Evolutionary conservation across 2,329 filamentous ascomycete species (phyloP).

Genomic region (Biscogniauxia mediterranea): DNA sequence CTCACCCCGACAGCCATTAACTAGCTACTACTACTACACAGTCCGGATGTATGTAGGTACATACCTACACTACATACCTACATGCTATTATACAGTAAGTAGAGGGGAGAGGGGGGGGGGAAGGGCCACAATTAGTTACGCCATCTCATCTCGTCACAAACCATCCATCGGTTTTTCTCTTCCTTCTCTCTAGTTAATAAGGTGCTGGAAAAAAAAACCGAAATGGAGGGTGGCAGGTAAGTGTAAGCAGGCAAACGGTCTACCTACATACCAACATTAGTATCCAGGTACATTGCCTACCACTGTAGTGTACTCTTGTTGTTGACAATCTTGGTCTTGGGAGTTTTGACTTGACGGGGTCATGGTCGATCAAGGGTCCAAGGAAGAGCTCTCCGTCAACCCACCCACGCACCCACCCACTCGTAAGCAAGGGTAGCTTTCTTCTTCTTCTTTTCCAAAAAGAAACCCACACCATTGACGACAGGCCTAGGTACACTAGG

Average conservation of each 20-base stretch:
- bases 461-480: conserved; percentile 8
- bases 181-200: neutral
- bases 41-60: neutral
- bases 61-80: neutral
- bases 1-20: neutral
- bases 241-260: conserved; percentile 1
- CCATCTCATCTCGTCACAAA: neutral
- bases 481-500: no score
- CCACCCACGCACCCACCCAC: no score
- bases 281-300: no score
- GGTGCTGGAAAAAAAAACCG: neutral
- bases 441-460: no score
- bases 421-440: conserved; percentile 5
- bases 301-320: no score
- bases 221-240: conserved; percentile 10
- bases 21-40: neutral
- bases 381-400: conserved; percentile 6
- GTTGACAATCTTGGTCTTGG: conserved; percentile 14
- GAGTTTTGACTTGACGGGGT: neutral
- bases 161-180: neutral
- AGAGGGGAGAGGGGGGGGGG: neutral
- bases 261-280: no score
- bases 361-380: conserved; percentile 15
- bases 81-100: neutral
- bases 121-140: neutral